Conservation (phyloP, 2,329 filamentous ascomycete species). For the Fusarium illudens region DNA sequence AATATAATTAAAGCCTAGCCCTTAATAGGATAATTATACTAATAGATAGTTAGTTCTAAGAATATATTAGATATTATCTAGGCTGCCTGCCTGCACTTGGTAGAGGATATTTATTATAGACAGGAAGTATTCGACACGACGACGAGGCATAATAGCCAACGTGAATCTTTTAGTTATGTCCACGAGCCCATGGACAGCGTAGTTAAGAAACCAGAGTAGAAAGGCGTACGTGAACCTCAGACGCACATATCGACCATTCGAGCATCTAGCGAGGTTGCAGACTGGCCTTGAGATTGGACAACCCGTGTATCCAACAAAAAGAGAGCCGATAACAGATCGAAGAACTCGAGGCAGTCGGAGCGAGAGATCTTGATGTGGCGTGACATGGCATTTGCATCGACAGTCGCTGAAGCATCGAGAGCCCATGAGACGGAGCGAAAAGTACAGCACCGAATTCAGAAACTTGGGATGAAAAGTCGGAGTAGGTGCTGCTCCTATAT, state of each 20-base stretch:
- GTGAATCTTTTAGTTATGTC: neutral
- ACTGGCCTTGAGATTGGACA: neutral
- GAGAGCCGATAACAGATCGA: neutral
- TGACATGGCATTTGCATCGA: neutral
- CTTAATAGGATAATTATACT: no score
- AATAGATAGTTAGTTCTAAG: no score
- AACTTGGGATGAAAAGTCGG: neutral
- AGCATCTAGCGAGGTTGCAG: neutral
- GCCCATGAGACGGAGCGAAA: neutral
- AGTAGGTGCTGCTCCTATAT: neutral
- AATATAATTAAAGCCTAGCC: no score
- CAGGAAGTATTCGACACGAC: neutral
- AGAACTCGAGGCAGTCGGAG: neutral
- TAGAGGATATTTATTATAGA: neutral
- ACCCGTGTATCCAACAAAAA: neutral
- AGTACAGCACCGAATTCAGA: neutral
- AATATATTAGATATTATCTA: neutral
- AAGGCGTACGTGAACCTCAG: neutral
- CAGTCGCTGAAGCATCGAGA: neutral
- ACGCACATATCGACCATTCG: neutral
- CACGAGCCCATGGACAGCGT: neutral
- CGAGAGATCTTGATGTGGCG: neutral
- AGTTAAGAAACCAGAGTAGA: neutral
- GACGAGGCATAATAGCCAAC: neutral
- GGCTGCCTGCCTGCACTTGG: neutral